phyloP scores from a whole-genome alignment of 257 asterid species.

The Nicotiana undulata region DNA sequence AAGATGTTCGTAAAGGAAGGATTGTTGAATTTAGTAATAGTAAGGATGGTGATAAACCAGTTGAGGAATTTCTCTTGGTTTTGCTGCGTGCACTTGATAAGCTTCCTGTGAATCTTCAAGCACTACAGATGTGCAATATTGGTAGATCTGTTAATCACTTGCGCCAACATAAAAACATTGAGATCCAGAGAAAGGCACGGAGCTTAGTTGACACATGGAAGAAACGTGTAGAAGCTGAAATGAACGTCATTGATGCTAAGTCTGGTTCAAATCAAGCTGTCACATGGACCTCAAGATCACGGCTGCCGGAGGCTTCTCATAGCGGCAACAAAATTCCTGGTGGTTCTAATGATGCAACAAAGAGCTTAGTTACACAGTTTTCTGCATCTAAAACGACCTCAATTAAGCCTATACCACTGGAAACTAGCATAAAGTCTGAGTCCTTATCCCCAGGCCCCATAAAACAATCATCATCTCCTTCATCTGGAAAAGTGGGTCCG shows the following conservation, averaged over 20 bases:
- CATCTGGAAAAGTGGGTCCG: conserved; percentile 36
- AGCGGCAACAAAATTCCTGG: conserved; percentile 29
- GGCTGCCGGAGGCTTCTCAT: conserved; percentile 24
- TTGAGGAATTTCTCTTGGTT: conserved; percentile 45
- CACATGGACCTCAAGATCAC: conserved; percentile 36
- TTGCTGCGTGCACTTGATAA: conserved; percentile 53
- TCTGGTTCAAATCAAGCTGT: conserved; percentile 30
- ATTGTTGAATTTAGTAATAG: conserved; percentile 22
- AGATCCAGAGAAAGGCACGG: conserved; percentile 49
- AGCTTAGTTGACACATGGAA: conserved; percentile 59
- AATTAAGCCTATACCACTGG: conserved; percentile 32
- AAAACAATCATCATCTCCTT: conserved; percentile 26
- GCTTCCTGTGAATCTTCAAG: conserved; percentile 50
- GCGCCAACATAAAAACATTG: conserved; percentile 42
- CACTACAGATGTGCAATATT: conserved; percentile 50
- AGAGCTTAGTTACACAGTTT: conserved; percentile 28
- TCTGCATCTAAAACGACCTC: conserved; percentile 32
- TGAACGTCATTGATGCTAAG: conserved; percentile 41
- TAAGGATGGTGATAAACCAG: conserved; percentile 40
- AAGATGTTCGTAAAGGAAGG: conserved; percentile 43
- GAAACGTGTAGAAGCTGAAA: conserved; percentile 60
- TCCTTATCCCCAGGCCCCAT: conserved; percentile 33
- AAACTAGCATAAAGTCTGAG: conserved; percentile 26
- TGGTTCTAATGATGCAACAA: conserved; percentile 31
- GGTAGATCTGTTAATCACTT: conserved; percentile 55